Evolutionary conservation across 495 filamentous ascomycete species (phyloP), one percentile per base, ranked within the genome.

Genomic region (Penicillium longicatenatum): DNA sequence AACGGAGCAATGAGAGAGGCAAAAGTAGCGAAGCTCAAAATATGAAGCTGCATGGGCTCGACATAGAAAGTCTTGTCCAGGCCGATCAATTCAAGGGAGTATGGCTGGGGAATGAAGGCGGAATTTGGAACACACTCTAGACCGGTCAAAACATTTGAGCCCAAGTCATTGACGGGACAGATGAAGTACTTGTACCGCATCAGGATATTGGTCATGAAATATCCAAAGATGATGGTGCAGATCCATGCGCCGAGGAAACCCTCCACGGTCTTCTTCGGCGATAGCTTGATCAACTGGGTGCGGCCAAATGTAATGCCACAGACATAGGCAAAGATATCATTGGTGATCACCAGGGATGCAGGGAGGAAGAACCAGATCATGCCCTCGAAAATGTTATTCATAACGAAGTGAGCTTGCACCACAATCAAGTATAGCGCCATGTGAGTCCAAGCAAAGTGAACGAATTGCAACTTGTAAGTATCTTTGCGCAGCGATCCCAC

Each of bases 331-430:
- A 96, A 98, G 58, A 98, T 99, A 72, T 99, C 95, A 68, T 99
- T 99, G 37, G 90, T 96, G 67, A 98, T 97, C 64, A 99, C 95
- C 54, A 99, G 82, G 26, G 90, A 88, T 3, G 91, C 93, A 2
- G 95, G 95, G 45, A 99, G 80, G 83, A 99, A 97, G 82, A 99
- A 98, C 95, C 95, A 99, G 70, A 99, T 94, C 91, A 99, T 92
- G 74, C 95, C 95, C 77, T 99, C 95, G 71, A 99, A 93, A 58
- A 98, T 88, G 75, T 98, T 99, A 80, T 99, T 98, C 89, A 99
- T 97, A 73, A 99, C 91, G 69, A 99, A 99, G 73, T 99, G 95
- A 21, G 95, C 92, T 71, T 99, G 95, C 12, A 97, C 91, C 22
- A 97, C 92, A 63, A 99, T 97, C 66, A 99, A 77, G 79, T 96